Evolutionary conservation across 306 rosid species (phyloP), one percentile per base, ranked within the genome.

Genomic region (Cucurbita argyrosperma): DNA sequence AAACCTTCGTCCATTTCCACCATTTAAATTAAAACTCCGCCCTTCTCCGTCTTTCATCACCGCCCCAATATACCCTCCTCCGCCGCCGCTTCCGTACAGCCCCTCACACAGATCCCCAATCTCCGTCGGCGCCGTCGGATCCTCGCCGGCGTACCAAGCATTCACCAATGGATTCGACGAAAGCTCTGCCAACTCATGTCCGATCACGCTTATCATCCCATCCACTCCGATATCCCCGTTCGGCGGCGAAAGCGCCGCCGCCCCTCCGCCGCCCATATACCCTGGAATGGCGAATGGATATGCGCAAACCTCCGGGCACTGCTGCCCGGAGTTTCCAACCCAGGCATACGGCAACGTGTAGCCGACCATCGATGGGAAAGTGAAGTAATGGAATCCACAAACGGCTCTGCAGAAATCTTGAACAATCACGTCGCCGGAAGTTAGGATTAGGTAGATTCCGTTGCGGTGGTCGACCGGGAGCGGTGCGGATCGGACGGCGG

Each of bases 91-190:
- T 0, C 98, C 97, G 74, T 93, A 92, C 79, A 92, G 51, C 0
- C 96, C 98, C 78, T 92, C 98, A 6, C 98, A 92, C 54, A 92
- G 35, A 5, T 92, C 98, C 2, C 96, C 96, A 18, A 92, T 88
- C 87, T 92, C 98, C 60, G 96, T 90, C 45, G 98, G 98, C 6
- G 98, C 96, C 43, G 98, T 90, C 0, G 98, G 98, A 21, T 92
- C 98, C 78, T 90, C 96, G 1, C 98, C 98, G 1, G 98, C 98
- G 68, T 92, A 92, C 98, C 96, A 92, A 2, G 97, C 97, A 14
- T 92, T 92, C 16, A 92, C 87, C 40, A 86, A 47, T 4, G 90
- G 90, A 15, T 86, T 86, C 56, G 90, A 68, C 6, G 90, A 26
- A 4, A 86, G 73, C 86, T 86, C 90, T 1, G 90, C 90, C 42